Base-by-base conservation (phyloP, 148 eudicot species). In the Camellia japonica region DNA sequence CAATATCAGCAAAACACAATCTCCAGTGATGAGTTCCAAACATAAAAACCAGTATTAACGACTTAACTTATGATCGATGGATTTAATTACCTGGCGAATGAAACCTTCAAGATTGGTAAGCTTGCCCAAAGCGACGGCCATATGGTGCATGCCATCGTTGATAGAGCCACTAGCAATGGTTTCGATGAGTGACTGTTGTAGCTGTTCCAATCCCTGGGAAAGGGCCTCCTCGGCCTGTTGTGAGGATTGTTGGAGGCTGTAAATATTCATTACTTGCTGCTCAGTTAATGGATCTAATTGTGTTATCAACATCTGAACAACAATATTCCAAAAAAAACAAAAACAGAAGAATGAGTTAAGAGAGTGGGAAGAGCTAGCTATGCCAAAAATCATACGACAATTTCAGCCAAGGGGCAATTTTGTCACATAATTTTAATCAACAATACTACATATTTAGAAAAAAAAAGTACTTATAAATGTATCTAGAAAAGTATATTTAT, bases 201-300 rank as follows among this genome's bases (percentile, higher is more conserved):
- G 88, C 68, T 94, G 98, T 1, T 94, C 98, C 38, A 93, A 68
- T 3, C 98, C 98, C 79, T 92, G 98, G 52, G 89, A 70, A 0
- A 94, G 87, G 12, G 98, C 98, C 71, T 94, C 98, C 81, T 94
- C 98, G 1, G 97, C 95, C 80, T 94, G 98, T 67, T 94, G 95
- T 12, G 95, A 90, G 0, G 97, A 89, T 18, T 91, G 97, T 71
- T 94, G 98, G 68, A 94, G 90, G 82, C 90, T 88, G 84, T 83
- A 91, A 78, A 94, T 94, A 9, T 91, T 97, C 91, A 94, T 86
- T 0, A 93, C 18, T 80, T 94, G 98, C 73, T 94, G 98, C 84
- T 94, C 97, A 1, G 95, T 93, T 73, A 94, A 83, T 4, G 90
- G 95, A 84, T 93, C 98, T 62, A 94, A 71, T 75, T 94, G 98